phyloP scores from a whole-genome alignment of 2,329 filamentous ascomycete genomes.

The Dactylellina haptotyla region DNA sequence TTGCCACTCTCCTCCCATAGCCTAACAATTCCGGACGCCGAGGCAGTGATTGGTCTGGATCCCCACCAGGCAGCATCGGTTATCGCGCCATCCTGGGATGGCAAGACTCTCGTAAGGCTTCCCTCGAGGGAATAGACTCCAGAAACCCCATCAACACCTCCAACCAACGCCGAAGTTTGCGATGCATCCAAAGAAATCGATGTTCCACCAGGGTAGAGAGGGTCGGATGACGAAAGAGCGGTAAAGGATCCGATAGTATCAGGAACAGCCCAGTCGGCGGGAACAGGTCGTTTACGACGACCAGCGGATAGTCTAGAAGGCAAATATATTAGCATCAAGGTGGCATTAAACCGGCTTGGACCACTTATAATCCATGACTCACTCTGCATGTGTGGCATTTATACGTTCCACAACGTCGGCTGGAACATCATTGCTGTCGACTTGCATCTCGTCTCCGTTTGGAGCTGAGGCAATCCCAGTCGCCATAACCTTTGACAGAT shows the following conservation, averaged over 20 bases:
- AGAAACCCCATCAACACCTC: conserved; percentile 77
- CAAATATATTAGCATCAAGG: conserved; percentile 6
- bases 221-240: conserved; percentile 66
- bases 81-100: conserved; percentile 73
- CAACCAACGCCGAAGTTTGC: conserved; percentile 76
- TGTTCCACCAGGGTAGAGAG: conserved; percentile 70
- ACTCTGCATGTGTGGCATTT: conserved; percentile 82
- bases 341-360: neutral
- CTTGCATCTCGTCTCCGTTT: conserved; percentile 87
- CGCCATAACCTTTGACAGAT: conserved; percentile 84
- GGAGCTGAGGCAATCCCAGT: conserved; percentile 65
- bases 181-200: conserved; percentile 69
- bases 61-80: conserved; percentile 74
- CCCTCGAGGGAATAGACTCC: conserved; percentile 82
- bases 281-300: conserved; percentile 87
- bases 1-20: conserved; percentile 76
- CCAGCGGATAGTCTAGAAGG: conserved; percentile 78
- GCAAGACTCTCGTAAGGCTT: conserved; percentile 75
- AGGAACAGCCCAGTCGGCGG: conserved; percentile 82
- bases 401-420: conserved; percentile 77
- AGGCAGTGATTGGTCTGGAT: conserved; percentile 76
- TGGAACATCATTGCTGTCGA: conserved; percentile 82
- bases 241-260: conserved; percentile 75
- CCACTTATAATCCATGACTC: conserved; percentile 62
- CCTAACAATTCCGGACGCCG: conserved; percentile 80